Conservation (phyloP, 2,329 filamentous ascomycete species). For the Hymenoscyphus occultus region DNA sequence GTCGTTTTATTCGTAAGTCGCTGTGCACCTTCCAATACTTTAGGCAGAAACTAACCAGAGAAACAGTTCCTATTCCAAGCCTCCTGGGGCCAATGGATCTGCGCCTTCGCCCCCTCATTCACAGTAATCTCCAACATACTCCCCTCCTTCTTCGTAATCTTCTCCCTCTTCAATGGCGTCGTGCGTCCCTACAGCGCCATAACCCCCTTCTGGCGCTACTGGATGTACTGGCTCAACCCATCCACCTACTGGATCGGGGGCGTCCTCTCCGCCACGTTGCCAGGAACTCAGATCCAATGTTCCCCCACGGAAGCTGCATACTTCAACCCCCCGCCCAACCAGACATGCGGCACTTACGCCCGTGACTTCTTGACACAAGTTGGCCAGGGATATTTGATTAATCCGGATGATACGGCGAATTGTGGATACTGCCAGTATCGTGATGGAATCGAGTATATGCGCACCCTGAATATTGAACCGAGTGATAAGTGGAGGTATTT, state of each 20-base stretch:
- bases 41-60: conserved; percentile 4
- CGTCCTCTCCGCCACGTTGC: conserved; percentile 61
- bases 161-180: conserved; percentile 75
- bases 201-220: conserved; percentile 34
- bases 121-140: conserved; percentile 68
- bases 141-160: conserved; percentile 45
- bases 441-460: conserved; percentile 61
- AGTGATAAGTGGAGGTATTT: conserved; percentile 69
- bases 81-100: conserved; percentile 81
- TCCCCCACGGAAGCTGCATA: conserved; percentile 52
- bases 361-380: conserved; percentile 51
- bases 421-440: conserved; percentile 71
- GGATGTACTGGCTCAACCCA: conserved; percentile 55
- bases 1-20: conserved; percentile 59
- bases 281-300: conserved; percentile 49
- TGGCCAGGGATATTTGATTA: conserved; percentile 53
- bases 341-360: conserved; percentile 65
- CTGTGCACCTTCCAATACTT: neutral
- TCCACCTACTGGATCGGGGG: conserved; percentile 66
- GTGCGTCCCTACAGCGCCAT: conserved; percentile 62
- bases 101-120: conserved; percentile 75
- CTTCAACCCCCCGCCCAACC: conserved; percentile 62
- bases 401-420: conserved; percentile 52
- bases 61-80: conserved; percentile 63
- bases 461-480: conserved; percentile 48